Evolutionary conservation across 805 yeast genomes (phyloP).

Genomic region (Candida incommunis): DNA sequence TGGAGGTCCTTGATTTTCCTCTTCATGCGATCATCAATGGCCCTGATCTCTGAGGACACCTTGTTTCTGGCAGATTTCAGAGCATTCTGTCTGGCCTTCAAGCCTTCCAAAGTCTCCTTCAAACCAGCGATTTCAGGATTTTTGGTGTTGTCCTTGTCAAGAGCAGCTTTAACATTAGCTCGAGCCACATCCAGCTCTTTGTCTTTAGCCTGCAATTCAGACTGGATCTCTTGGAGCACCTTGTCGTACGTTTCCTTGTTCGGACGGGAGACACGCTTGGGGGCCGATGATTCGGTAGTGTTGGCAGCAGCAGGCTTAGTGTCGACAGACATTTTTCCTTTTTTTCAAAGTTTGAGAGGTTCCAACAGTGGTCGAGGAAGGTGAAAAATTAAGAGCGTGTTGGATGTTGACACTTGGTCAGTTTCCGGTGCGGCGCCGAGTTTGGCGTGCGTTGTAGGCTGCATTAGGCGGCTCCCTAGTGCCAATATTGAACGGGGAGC

Average conservation of each 20-base stretch:
- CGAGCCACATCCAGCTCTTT: conserved; percentile 14
- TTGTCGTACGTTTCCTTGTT: conserved; percentile 18
- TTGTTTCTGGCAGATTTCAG: conserved; percentile 32
- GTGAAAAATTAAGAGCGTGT: not conserved
- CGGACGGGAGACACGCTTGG: conserved; percentile 10
- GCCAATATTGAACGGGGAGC: too few relatives aligned
- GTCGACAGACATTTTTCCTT: conserved; percentile 1
- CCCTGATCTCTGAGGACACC: conserved; percentile 50
- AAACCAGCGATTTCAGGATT: conserved; percentile 28
- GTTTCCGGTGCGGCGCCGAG: not conserved
- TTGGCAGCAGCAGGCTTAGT: conserved; percentile 5
- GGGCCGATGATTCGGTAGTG: not conserved
- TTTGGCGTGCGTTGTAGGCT: too few relatives aligned
- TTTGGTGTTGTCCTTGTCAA: conserved; percentile 7
- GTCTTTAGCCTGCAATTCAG: conserved; percentile 15
- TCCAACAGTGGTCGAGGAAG: too few relatives aligned
- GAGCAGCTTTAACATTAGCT: conserved; percentile 11
- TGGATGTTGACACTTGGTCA: not conserved
- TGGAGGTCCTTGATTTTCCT: conserved; percentile 64
- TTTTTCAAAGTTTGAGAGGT: conserved; percentile 4
- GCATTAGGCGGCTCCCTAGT: too few relatives aligned
- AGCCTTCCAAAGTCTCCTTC: conserved; percentile 38
- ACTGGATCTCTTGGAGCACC: conserved; percentile 16
- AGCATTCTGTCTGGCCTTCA: conserved; percentile 30
- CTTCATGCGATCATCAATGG: conserved; percentile 55